Evolutionary conservation across 2,329 filamentous ascomycete species (phyloP).

Genomic region (Chrysoporthe cubensis): DNA sequence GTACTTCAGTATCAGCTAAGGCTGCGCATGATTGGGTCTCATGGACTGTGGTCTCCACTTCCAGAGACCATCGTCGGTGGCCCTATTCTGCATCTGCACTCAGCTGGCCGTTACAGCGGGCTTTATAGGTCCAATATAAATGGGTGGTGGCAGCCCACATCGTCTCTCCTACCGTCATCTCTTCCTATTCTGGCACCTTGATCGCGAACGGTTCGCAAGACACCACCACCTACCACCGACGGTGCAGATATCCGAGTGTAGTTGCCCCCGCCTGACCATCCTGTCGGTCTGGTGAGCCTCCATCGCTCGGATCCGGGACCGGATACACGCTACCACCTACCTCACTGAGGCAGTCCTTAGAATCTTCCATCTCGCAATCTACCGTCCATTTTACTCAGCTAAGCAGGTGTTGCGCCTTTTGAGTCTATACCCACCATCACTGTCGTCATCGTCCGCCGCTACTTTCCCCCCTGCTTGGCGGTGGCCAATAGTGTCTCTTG

Average conservation of each 20-base stretch:
- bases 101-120: slow-evolving; percentile 12
- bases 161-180: slow-evolving; percentile 4
- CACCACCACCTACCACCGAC: slow-evolving; percentile 8
- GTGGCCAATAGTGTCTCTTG: slow-evolving; percentile 8
- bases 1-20: not conserved
- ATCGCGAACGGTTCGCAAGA: not conserved
- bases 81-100: slow-evolving; percentile 21
- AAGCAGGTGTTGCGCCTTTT: slow-evolving; percentile 17
- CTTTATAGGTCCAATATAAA: slow-evolving; percentile 21
- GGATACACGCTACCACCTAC: slow-evolving; percentile 28
- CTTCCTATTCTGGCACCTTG: slow-evolving; percentile 15
- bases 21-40: slow-evolving; percentile 15
- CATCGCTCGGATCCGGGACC: slow-evolving; percentile 20
- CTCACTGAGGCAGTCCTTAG: slow-evolving; percentile 25
- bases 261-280: slow-evolving; percentile 3
- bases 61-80: slow-evolving; percentile 26
- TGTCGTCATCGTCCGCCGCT: slow-evolving; percentile 18
- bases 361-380: slow-evolving; percentile 8
- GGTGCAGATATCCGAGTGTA: slow-evolving; percentile 11
- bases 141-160: slow-evolving; percentile 17
- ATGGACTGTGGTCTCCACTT: slow-evolving; percentile 14
- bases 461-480: slow-evolving; percentile 7
- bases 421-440: slow-evolving; percentile 9
- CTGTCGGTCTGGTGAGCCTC: slow-evolving; percentile 6
- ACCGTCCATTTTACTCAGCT: slow-evolving; percentile 19